Percentiles rank a stretch among this genome's conserved stretches.
These are phyloP conservation scores for Talaromyces wortmannii DNA, from an alignment of 495 filamentous ascomycete genomes.

Conservation along the genomic window DNA sequence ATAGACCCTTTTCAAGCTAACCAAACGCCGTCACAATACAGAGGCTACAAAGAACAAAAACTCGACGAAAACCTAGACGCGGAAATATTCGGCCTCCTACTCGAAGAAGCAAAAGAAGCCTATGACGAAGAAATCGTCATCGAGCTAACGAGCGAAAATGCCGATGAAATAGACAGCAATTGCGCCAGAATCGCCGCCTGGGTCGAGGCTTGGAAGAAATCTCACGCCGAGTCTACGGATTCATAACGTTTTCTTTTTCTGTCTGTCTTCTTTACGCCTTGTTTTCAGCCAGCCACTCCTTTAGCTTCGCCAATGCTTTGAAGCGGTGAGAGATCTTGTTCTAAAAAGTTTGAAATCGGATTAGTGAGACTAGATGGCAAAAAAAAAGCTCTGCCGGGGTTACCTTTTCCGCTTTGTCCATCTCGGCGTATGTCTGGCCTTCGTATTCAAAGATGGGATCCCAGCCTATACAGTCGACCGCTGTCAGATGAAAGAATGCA, in stretches of 20 bases:
- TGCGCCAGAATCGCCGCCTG: conserved; percentile 76
- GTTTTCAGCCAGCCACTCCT: conserved; percentile 64
- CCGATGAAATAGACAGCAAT: conserved; percentile 81
- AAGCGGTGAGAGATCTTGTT: conserved; percentile 88
- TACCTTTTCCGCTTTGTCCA: conserved; percentile 80
- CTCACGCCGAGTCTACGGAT: conserved; percentile 22
- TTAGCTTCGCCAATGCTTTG: conserved; percentile 78
- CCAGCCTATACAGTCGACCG: conserved; percentile 57
- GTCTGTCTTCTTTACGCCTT: not conserved
- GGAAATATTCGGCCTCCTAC: conserved; percentile 93
- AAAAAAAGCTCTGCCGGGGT: not conserved
- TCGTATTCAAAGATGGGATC: conserved; percentile 95
- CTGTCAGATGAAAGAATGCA: not conserved
- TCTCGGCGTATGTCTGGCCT: conserved; percentile 94
- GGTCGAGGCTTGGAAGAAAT: conserved; percentile 73
- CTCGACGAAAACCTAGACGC: conserved; percentile 93
- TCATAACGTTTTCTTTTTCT: not conserved
- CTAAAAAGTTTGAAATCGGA: conserved; percentile 15
- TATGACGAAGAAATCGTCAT: conserved; percentile 88
- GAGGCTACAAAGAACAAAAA: conserved; percentile 77
- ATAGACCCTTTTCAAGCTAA: no score
- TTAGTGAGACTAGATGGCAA: not conserved
- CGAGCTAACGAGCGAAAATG: conserved; percentile 74
- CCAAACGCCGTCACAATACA: conserved; percentile 13
- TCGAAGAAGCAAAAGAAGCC: conserved; percentile 82